Evolutionary conservation across 2,329 filamentous ascomycete genomes (phyloP), one percentile per base, ranked within the genome.

Genomic region (Fusarium coicis): DNA sequence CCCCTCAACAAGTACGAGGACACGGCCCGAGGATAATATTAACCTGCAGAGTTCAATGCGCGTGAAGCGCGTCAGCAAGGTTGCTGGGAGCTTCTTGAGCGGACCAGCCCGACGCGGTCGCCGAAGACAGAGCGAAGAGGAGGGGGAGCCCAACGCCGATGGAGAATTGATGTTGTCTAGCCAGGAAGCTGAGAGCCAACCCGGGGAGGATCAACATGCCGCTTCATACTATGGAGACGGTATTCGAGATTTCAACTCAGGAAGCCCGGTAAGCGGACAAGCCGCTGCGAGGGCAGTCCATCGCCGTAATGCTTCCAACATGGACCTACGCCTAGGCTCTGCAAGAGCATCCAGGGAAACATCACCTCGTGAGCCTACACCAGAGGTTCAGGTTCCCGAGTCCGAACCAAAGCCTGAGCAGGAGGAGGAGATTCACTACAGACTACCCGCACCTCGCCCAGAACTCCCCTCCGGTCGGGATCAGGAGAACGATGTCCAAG

Each of bases 401-500:
- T 57, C 60, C 30, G 68, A 73, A 28, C 30, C 57, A 1, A 74
- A 74, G 15, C 34, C 66, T 62, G 64, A 79, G 66, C 71, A 72
- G 34, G 82, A 84, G 26, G 81, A 78, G 76, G 84, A 82, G 46
- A 83, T 83, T 53, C 82, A 80, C 11, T 92, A 90, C 79, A 90
- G 86, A 28, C 73, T 74, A 23, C 75, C 78, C 18, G 66, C 73
- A 30, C 53, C 73, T 40, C 87, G 89, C 23, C 82, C 87, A 14
- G 85, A 88, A 56, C 79, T 93, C 52, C 90, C 92, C 23, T 88
- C 91, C 3, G 83, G 84, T 7, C 87, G 92, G 69, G 94, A 97
- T 76, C 94, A 97, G 80, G 95, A 98, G 81, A 98, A 98, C 79
- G 90, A 96, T 68, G 87, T 89, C 7, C 91, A 91, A 7, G 89